Evolutionary conservation across 495 filamentous ascomycete species (phyloP).

Genomic region (Tetracladium setigerum): DNA sequence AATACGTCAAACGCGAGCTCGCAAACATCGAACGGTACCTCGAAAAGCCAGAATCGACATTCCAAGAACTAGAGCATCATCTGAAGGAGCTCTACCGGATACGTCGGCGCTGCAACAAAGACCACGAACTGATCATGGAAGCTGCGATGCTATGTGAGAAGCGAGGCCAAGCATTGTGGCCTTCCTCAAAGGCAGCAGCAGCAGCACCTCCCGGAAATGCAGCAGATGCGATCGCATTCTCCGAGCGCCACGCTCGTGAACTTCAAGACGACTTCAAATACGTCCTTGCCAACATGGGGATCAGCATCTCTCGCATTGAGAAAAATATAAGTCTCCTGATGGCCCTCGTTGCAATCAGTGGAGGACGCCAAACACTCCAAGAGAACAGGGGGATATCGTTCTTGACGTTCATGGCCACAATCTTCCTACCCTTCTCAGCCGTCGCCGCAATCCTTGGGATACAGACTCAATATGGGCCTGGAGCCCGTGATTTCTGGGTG

Average conservation of each 20-base stretch:
- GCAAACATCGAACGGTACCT: constrained; percentile 2
- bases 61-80: constrained; percentile 1
- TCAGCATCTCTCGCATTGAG: background rate
- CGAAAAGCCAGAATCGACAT: constrained; percentile 1
- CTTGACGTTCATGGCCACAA: background rate
- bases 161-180: constrained; percentile 1
- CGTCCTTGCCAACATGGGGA: background rate
- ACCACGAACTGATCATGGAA: background rate
- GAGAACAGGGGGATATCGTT: constrained; percentile 6
- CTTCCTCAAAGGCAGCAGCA: background rate
- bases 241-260: too few relatives aligned
- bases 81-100: constrained; percentile 2
- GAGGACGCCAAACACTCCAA: background rate
- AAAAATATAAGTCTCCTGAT: constrained; percentile 3
- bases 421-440: background rate
- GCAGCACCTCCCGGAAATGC: too few relatives aligned
- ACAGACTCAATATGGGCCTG: constrained; percentile 1
- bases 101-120: constrained; percentile 4
- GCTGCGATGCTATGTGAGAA: background rate
- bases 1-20: constrained; percentile 3
- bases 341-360: constrained; percentile 1
- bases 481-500: background rate
- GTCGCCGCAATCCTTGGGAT: background rate
- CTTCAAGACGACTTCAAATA: background rate
- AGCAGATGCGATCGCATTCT: too few relatives aligned